Base-by-base conservation (phyloP, 345 rosid genomes). In the Aurinia saxatilis region DNA sequence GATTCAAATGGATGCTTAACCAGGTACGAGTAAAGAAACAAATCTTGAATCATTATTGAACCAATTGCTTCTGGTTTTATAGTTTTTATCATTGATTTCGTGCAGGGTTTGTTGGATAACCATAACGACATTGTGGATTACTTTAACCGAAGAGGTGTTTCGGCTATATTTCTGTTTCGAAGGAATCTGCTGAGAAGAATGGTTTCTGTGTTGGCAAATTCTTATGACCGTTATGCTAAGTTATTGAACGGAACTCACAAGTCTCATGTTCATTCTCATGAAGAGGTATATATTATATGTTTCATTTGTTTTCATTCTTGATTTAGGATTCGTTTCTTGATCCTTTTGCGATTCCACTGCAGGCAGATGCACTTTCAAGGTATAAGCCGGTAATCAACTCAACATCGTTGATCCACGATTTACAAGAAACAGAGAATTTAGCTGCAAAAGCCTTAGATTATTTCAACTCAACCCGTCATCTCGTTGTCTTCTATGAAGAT, bases 1-100 rank as follows among this genome's bases (percentile, higher is more conserved):
- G 99, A 73, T 90, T 90, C 82, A 93, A 93, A 80, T 93, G 99
- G 99, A 90, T 93, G 97, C 87, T 93, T 62, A 93, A 93, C 78
- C 97, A 93, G 89, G 98, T 88, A 78, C 27, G 31, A 7, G 3
- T 5, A 18, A 8, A 6, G 5, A 29, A 4, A 12, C 11, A 34
- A 1, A 18, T n/a, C n/a, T n/a, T n/a, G 18, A 41, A 11, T 23
- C 0, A 8, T 15, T 17, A 7, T 13, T 0, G 15, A 3, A 33
- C 23, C 52, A 34, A 0, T 11, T 5, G 15, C n/a, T 47, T 37
- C 0, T 1, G 2, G 48, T 8, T 14, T n/a, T 25, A 4, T n/a
- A 53, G 5, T 27, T 23, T 35, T 46, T 12, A 37, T 23, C 0
- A 13, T 56, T 19, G 29, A 5, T 37, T 37, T 1, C 2, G 7